A percentile compares a stretch with the other conserved stretches of the same genome.
These are phyloP conservation scores for Colletotrichum musae DNA, from an alignment of 2,329 filamentous ascomycete species.

Conservation along the genomic window DNA sequence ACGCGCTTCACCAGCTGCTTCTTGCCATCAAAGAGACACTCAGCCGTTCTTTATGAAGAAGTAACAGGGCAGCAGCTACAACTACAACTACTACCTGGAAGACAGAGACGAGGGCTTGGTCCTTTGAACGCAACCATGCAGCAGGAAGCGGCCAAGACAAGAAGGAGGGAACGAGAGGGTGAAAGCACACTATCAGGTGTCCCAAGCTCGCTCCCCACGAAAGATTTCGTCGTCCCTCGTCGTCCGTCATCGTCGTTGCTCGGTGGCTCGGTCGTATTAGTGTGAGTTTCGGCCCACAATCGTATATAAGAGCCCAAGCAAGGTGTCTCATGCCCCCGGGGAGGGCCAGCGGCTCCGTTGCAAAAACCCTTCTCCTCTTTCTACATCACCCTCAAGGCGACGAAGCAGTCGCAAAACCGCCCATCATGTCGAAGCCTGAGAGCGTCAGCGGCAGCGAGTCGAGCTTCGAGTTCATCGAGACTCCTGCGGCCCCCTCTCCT, in stretches of 20 bases:
- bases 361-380: background rate
- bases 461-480: slow-evolving; percentile 76
- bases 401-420: slow-evolving; percentile 18
- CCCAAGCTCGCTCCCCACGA: slow-evolving; percentile 16
- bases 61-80: background rate
- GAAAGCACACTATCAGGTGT: background rate
- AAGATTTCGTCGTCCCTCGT: background rate
- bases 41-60: background rate
- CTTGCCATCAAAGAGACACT: background rate
- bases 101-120: background rate
- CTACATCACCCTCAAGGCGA: background rate
- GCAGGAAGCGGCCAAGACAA: background rate
- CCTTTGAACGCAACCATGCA: slow-evolving; percentile 6
- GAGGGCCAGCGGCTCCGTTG: background rate
- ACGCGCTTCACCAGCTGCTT: background rate
- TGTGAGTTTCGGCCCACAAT: background rate
- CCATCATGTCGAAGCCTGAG: slow-evolving; percentile 64
- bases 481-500: slow-evolving; percentile 64
- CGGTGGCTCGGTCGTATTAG: background rate
- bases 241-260: background rate
- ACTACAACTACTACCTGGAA: background rate
- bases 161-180: background rate
- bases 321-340: no score
- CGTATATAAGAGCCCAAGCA: background rate
- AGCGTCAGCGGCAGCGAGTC: slow-evolving; percentile 74